phyloP scores from a whole-genome alignment of 1,284 basidiomycete species.

The Rhodotorula sp. region DNA sequence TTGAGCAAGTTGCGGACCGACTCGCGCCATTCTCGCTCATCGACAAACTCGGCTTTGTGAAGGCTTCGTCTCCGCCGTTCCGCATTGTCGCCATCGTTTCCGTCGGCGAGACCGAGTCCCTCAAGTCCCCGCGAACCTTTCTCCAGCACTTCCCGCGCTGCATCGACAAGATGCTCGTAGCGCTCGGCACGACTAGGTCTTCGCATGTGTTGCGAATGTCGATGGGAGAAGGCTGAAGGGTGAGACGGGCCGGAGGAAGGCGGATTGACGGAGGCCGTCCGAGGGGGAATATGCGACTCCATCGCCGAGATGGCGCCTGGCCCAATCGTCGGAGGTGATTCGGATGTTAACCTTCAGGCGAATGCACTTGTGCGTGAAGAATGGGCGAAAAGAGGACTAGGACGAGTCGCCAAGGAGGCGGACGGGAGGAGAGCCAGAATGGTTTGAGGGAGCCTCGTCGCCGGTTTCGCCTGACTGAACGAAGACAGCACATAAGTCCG shows the following conservation, averaged over 20 bases:
- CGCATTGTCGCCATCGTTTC: neutral
- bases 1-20: conserved; percentile 29
- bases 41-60: neutral
- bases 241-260: neutral
- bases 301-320: too few species aligned
- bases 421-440: too few species aligned
- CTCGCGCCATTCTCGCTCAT: conserved; percentile 24
- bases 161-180: conserved; percentile 31
- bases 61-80: neutral
- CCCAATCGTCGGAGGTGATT: neutral
- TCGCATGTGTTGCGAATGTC: conserved; percentile 6
- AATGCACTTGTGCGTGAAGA: neutral
- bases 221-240: neutral
- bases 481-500: too few species aligned
- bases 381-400: neutral
- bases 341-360: too few species aligned
- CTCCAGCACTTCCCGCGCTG: conserved; percentile 18
- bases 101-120: conserved; percentile 7
- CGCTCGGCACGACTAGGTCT: conserved; percentile 33
- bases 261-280: neutral
- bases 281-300: neutral
- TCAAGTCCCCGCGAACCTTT: neutral
- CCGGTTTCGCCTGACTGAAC: too few species aligned
- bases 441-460: too few species aligned
- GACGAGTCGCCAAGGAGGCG: too few species aligned